Conservation (phyloP, 2,329 filamentous ascomycete species). For the Raffaelea albimanens region DNA sequence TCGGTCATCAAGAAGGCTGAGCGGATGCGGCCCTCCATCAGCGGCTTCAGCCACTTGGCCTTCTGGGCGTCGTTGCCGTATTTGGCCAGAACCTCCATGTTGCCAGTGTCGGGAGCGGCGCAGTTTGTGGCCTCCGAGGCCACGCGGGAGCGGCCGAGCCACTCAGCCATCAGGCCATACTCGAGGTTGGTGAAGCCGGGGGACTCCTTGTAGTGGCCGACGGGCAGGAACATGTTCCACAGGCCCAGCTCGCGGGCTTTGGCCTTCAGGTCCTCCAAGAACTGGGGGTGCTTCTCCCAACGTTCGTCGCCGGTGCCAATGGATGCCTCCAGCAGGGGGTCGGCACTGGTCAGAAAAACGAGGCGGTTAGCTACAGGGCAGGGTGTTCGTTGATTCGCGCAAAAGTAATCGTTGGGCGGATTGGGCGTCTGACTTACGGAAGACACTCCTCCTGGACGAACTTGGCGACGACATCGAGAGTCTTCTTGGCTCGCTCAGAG, state of each 20-base stretch:
- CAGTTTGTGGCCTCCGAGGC: conserved; percentile 88
- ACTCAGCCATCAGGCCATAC: conserved; percentile 96
- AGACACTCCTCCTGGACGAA: conserved; percentile 97
- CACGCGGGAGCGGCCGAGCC: conserved; percentile 73
- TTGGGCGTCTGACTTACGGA: conserved; percentile 39
- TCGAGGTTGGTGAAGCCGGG: conserved; percentile 93
- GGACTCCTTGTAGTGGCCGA: conserved; percentile 89
- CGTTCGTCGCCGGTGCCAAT: conserved; percentile 65
- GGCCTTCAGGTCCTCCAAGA: conserved; percentile 83
- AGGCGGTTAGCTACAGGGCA: no score
- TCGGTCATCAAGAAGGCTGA: conserved; percentile 94
- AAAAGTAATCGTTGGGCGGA: background rate
- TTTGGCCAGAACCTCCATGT: conserved; percentile 92
- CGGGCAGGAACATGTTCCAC: conserved; percentile 98
- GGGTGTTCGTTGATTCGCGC: background rate
- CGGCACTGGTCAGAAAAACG: conserved; percentile 46
- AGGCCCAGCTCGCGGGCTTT: conserved; percentile 76
- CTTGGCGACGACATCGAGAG: conserved; percentile 79
- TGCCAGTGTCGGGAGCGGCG: conserved; percentile 83
- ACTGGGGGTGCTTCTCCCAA: conserved; percentile 69
- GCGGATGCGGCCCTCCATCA: conserved; percentile 76
- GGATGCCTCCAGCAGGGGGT: conserved; percentile 71
- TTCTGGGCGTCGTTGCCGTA: conserved; percentile 84
- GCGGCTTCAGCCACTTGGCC: conserved; percentile 68
- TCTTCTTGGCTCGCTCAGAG: conserved; percentile 76